Evolutionary conservation across 495 filamentous ascomycete species (phyloP).

Genomic region (Talaromyces borbonicus): DNA sequence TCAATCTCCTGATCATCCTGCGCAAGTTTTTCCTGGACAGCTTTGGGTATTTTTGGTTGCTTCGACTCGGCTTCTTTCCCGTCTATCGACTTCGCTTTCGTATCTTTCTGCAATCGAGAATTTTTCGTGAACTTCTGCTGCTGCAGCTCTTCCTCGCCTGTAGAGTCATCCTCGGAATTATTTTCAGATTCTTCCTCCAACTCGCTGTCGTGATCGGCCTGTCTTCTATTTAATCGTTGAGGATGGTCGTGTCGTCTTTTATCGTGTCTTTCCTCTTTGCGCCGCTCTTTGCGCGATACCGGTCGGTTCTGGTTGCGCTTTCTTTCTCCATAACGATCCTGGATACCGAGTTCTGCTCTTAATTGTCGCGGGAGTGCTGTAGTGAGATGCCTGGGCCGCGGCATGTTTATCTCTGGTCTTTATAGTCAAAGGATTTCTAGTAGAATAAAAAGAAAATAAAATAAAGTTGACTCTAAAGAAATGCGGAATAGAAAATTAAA

Average conservation of each 20-base stretch:
- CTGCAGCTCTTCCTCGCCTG: conserved; percentile 15
- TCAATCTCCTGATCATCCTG: conserved; percentile 81
- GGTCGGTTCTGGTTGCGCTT: conserved; percentile 31
- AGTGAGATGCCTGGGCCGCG: conserved; percentile 40
- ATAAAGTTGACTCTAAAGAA: background rate
- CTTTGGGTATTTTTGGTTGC: conserved; percentile 40
- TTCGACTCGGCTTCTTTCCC: conserved; percentile 14
- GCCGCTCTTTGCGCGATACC: conserved; percentile 48
- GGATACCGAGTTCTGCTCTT: conserved; percentile 47
- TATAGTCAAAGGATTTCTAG: background rate
- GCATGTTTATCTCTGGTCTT: conserved; percentile 19
- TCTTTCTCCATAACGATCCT: conserved; percentile 30
- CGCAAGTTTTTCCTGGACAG: conserved; percentile 51
- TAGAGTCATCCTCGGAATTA: conserved; percentile 15
- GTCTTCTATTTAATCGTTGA: conserved; percentile 9
- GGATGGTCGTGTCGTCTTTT: conserved; percentile 31
- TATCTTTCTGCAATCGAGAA: no score
- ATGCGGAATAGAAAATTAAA: conserved; percentile 1
- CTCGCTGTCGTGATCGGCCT: no score
- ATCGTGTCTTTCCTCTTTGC: conserved; percentile 47
- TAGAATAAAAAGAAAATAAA: background rate
- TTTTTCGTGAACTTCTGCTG: conserved; percentile 17
- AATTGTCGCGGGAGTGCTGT: conserved; percentile 55
- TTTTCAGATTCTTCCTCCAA: conserved; percentile 18
- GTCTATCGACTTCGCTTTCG: conserved; percentile 20